Evolutionary conservation across 495 filamentous ascomycete genomes (phyloP), one percentile per base, ranked within the genome.

Genomic region (Hyaloscypha variabilis): DNA sequence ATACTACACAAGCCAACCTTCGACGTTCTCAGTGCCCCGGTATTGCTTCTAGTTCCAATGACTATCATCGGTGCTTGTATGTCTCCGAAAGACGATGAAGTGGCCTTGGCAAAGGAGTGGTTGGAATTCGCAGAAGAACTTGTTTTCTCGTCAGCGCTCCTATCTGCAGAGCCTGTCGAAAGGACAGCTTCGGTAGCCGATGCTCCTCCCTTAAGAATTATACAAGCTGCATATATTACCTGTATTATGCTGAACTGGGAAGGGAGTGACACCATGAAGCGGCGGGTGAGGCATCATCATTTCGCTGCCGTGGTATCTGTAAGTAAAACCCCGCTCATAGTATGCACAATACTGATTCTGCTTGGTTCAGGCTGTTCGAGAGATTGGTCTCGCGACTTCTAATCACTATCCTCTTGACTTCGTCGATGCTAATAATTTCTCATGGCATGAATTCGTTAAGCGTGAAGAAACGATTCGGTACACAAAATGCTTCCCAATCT

Each of bases 211-310:
- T 50, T 64, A 19, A 53, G 25, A 42, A 49, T 53, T 17, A 34
- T 64, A n/a, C 62, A 64, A 29, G 52, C 62, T 42, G 62, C 62
- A 49, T 64, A 56, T 50, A 46, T 64, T 49, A 58, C 50, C 29
- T 64, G 62, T 50, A 49, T 64, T 10, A 4, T 64, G 17, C 52
- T 51, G 3, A 64, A 64, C 62, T 64, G 62, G 62, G 62, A 64
- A 64, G 62, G 62, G 34, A 29, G 11, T 31, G 54, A 64, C 52
- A 56, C 36, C 3, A 57, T 49, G 36, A 64, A 64, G 34, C 39
- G 52, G 6, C 25, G 62, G 24, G 62, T 64, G 13, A 26, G 62
- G 24, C 51, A 53, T 49, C 52, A 58, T 49, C 62, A 53, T 28
- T 58, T 46, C 24, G 52, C 50, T n/a, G 52, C 54, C n/a, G 52